These are phyloP conservation scores for Fagopyrum esculentum DNA, from an alignment of 148 eudicot species.

Conservation along the genomic window DNA sequence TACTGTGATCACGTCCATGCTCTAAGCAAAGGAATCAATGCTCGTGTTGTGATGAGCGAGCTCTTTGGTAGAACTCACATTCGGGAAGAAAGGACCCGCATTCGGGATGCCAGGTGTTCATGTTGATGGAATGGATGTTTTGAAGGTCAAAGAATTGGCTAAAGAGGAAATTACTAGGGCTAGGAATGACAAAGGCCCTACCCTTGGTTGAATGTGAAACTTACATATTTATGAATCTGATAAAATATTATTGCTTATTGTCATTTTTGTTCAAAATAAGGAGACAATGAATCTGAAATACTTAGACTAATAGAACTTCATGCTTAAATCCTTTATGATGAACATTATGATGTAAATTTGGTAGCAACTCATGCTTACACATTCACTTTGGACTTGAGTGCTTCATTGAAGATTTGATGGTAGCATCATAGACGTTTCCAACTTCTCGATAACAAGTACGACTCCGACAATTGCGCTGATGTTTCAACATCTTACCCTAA, in stretches of 20 bases:
- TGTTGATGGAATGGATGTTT: slow-evolving; percentile 96
- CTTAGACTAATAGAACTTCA: not conserved
- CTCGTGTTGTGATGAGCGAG: slow-evolving; percentile 86
- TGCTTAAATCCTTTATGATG: not conserved
- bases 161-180: slow-evolving; percentile 79
- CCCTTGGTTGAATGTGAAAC: slow-evolving; percentile 91
- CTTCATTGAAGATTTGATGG: slow-evolving; percentile 24
- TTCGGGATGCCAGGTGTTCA: slow-evolving; percentile 95
- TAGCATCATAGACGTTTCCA: too few relatives aligned
- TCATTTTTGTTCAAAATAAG: not conserved
- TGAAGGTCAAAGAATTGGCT: slow-evolving; percentile 92
- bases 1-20: slow-evolving; percentile 82
- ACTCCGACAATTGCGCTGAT: too few relatives aligned
- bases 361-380: slow-evolving; percentile 52
- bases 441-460: too few relatives aligned
- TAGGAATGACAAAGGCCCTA: slow-evolving; percentile 94
- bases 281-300: not conserved
- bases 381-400: slow-evolving; percentile 66
- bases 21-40: slow-evolving; percentile 74
- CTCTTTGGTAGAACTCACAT: slow-evolving; percentile 89
- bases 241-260: not conserved
- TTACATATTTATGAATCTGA: slow-evolving; percentile 45
- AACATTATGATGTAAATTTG: slow-evolving; percentile 25
- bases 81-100: slow-evolving; percentile 93
- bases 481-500: too few relatives aligned